A percentile compares a stretch with the other conserved stretches of the same genome.
phyloP scores from a whole-genome alignment of 371 early-diverging fungal genomes.

The Mucor circinelloides region DNA sequence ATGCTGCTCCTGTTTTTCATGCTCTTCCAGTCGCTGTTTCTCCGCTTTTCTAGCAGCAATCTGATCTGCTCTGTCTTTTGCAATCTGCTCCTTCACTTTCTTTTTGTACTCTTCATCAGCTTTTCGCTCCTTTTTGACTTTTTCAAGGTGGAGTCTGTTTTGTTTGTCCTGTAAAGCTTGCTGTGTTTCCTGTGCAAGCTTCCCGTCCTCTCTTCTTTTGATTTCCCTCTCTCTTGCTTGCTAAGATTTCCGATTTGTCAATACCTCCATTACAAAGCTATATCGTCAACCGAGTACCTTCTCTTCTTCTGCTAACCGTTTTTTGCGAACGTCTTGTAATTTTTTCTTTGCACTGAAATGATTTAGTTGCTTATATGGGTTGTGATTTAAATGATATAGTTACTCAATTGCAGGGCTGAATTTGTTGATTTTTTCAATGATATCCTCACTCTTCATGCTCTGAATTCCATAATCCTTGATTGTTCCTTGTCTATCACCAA shows the following conservation, averaged over 20 bases:
- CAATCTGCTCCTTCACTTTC: conserved; percentile 39
- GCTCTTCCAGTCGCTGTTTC: background rate
- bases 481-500: background rate
- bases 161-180: conserved; percentile 26
- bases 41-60: conserved; percentile 19
- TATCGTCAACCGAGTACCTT: background rate
- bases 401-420: background rate
- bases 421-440: background rate
- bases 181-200: conserved; percentile 23
- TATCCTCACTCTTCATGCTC: background rate
- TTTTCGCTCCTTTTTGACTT: conserved; percentile 31
- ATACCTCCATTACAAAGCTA: background rate
- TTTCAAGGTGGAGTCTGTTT: conserved; percentile 28
- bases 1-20: background rate
- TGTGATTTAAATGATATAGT: background rate
- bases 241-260: background rate
- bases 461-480: background rate
- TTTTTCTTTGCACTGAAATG: background rate
- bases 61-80: conserved; percentile 33
- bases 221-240: conserved; percentile 28
- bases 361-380: background rate
- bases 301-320: background rate
- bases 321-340: background rate
- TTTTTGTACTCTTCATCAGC: conserved; percentile 36
- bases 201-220: conserved; percentile 33